These are phyloP conservation scores for Arachis stenosperma DNA, from an alignment of 306 rosid genomes.

Conservation along the genomic window DNA sequence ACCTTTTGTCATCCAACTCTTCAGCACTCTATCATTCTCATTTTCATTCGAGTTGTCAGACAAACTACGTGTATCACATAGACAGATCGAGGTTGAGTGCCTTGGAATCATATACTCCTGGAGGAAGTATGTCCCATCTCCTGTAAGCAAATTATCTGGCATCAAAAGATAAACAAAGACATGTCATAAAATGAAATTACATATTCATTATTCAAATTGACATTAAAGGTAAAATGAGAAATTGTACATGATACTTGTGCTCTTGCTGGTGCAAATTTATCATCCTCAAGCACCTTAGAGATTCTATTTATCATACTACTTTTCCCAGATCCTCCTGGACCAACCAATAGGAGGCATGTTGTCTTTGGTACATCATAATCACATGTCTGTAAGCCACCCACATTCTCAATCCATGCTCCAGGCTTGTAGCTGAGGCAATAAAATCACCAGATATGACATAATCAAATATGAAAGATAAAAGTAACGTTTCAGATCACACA, in stretches of 20 bases:
- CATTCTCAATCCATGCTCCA: conserved; percentile 74
- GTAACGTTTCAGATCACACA: not conserved
- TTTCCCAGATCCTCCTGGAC: conserved; percentile 88
- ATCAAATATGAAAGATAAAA: not conserved
- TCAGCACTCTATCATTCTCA: conserved; percentile 54
- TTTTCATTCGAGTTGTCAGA: conserved; percentile 48
- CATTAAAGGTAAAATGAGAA: conserved; percentile 12
- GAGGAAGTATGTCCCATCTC: conserved; percentile 86
- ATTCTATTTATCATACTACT: conserved; percentile 88
- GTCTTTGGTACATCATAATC: conserved; percentile 81
- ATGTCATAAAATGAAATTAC: conserved; percentile 18
- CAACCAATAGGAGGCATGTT: conserved; percentile 70
- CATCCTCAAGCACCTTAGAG: conserved; percentile 69
- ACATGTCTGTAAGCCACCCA: conserved; percentile 48
- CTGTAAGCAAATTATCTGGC: conserved; percentile 64
- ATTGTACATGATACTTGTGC: conserved; percentile 87
- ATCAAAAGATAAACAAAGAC: conserved; percentile 37
- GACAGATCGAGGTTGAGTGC: conserved; percentile 63
- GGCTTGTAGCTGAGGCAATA: conserved; percentile 66
- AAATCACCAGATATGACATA: conserved; percentile 35
- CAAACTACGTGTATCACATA: conserved; percentile 84
- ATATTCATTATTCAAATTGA: conserved; percentile 25
- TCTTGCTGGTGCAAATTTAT: conserved; percentile 63
- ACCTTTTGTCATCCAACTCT: conserved; percentile 81
- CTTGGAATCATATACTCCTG: conserved; percentile 82